Evolutionary conservation across 1,284 basidiomycete genomes (phyloP).

Genomic region (Cutaneotrichosporon cavernicola): DNA sequence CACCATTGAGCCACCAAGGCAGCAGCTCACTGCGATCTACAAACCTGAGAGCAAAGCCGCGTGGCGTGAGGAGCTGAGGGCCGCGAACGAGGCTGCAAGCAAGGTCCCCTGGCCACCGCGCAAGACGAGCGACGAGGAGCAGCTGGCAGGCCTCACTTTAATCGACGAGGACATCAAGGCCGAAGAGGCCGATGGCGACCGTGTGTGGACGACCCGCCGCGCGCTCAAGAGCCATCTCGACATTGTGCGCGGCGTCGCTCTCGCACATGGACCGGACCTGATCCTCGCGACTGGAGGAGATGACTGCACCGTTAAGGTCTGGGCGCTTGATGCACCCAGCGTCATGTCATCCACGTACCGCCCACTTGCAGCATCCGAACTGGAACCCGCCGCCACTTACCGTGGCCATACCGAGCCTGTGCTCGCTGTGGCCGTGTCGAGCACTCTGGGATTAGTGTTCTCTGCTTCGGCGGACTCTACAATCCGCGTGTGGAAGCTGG

Average conservation of each 20-base stretch:
- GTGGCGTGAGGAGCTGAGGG: slow-evolving; percentile 67
- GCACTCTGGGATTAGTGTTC: slow-evolving; percentile 72
- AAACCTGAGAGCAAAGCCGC: slow-evolving; percentile 75
- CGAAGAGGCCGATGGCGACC: slow-evolving; percentile 53
- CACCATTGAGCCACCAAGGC: slow-evolving; percentile 45
- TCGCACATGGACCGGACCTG: slow-evolving; percentile 73
- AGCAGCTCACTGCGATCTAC: slow-evolving; percentile 75
- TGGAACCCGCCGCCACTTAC: slow-evolving; percentile 85
- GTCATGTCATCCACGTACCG: slow-evolving; percentile 33
- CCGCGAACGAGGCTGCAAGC: slow-evolving; percentile 51
- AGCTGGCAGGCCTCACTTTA: slow-evolving; percentile 38
- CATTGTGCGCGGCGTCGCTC: slow-evolving; percentile 82
- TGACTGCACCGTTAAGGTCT: slow-evolving; percentile 94
- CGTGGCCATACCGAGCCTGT: slow-evolving; percentile 92
- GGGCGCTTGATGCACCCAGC: slow-evolving; percentile 56
- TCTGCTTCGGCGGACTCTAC: slow-evolving; percentile 88
- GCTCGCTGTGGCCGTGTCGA: slow-evolving; percentile 81
- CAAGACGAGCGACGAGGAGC: slow-evolving; percentile 38
- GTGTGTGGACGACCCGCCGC: slow-evolving; percentile 78
- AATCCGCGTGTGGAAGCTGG: slow-evolving; percentile 85
- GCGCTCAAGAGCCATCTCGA: slow-evolving; percentile 87
- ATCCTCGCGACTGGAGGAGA: slow-evolving; percentile 87
- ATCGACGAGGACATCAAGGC: slow-evolving; percentile 62
- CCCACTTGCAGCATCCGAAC: slow-evolving; percentile 58
- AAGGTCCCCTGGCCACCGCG: slow-evolving; percentile 34